Evolutionary conservation across 352 stramenopile genomes (phyloP).

Genomic region (Globisporangium paddicum): DNA sequence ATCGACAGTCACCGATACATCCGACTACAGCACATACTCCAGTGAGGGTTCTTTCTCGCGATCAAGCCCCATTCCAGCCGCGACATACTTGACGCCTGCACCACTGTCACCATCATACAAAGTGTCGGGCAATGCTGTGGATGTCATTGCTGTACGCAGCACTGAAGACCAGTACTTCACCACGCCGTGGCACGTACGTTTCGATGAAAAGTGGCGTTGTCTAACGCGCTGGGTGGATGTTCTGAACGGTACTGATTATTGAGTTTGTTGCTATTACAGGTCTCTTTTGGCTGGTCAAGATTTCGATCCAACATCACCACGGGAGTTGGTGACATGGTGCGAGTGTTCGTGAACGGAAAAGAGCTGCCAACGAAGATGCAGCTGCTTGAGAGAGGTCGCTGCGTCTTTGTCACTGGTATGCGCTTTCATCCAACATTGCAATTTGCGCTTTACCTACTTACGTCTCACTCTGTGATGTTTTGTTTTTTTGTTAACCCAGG

Average conservation of each 20-base stretch:
- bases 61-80: slow-evolving; percentile 14
- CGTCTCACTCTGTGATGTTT: not conserved
- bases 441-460: not conserved
- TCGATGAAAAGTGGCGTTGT: too few species aligned
- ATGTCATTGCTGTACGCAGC: slow-evolving; percentile 73
- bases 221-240: too few species aligned
- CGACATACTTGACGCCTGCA: slow-evolving; percentile 5
- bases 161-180: slow-evolving; percentile 52
- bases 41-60: slow-evolving; percentile 7
- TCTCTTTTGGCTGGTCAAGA: slow-evolving; percentile 67
- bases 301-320: slow-evolving; percentile 55
- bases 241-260: not conserved
- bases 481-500: slow-evolving; percentile 13
- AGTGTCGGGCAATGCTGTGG: slow-evolving; percentile 68
- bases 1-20: slow-evolving; percentile 10
- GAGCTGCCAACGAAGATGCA: slow-evolving; percentile 76
- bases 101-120: slow-evolving; percentile 43
- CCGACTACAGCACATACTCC: slow-evolving; percentile 11
- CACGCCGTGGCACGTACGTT: slow-evolving; percentile 69
- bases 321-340: slow-evolving; percentile 65
- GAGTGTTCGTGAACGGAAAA: slow-evolving; percentile 73
- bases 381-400: slow-evolving; percentile 60
- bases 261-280: slow-evolving; percentile 12
- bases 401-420: slow-evolving; percentile 56
- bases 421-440: not conserved